Conservation (phyloP, 2,329 filamentous ascomycete species). For the Fusarium euwallaceae region DNA sequence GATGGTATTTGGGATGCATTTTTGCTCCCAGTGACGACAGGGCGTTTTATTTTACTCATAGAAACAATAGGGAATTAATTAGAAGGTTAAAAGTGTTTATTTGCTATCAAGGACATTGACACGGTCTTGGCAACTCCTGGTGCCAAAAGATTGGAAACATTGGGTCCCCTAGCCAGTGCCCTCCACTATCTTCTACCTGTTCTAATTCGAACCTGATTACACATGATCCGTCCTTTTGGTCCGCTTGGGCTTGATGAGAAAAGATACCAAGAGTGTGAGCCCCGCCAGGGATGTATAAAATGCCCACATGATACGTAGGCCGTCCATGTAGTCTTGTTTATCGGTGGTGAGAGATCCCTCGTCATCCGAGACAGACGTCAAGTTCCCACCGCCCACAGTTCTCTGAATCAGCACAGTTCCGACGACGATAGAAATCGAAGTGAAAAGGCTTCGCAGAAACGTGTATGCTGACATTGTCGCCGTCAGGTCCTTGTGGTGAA, state of each 20-base stretch:
- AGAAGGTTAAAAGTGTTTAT: background rate
- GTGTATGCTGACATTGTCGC: conserved; percentile 75
- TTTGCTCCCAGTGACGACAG: background rate
- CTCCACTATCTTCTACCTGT: background rate
- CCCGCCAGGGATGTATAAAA: conserved; percentile 36
- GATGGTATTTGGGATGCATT: background rate
- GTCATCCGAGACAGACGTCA: conserved; percentile 26
- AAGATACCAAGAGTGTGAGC: conserved; percentile 24
- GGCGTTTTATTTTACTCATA: background rate
- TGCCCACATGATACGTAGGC: conserved; percentile 35
- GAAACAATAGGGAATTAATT: background rate
- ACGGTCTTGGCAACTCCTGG: background rate
- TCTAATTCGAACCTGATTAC: background rate
- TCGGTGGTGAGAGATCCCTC: conserved; percentile 12
- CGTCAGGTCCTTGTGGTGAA: conserved; percentile 73
- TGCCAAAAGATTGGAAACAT: background rate
- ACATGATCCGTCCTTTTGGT: background rate
- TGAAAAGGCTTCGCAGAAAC: conserved; percentile 77
- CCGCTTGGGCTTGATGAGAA: conserved; percentile 33
- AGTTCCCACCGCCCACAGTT: conserved; percentile 26
- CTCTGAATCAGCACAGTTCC: conserved; percentile 80
- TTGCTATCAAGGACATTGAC: background rate
- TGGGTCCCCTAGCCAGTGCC: background rate
- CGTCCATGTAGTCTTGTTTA: conserved; percentile 32
- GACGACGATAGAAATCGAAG: conserved; percentile 75